A percentile compares a stretch with the other conserved stretches of the same genome.
phyloP scores from a whole-genome alignment of 441 rosid species.

The Populus hybrid region DNA sequence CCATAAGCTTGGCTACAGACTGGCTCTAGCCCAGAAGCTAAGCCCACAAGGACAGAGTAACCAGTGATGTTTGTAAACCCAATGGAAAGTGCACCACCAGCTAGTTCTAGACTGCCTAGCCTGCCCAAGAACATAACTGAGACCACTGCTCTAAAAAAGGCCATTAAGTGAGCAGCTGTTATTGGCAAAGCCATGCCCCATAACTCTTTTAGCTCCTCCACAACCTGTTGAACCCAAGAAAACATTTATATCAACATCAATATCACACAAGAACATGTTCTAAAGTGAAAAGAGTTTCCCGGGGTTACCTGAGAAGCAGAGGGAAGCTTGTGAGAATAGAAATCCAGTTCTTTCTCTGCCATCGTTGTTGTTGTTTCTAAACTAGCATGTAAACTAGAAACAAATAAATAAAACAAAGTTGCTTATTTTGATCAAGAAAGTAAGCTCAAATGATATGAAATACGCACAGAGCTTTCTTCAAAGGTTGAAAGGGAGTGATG shows the following conservation, averaged over 20 bases:
- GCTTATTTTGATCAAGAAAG: not conserved
- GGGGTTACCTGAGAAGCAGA: conserved; percentile 49
- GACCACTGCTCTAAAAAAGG: conserved; percentile 70
- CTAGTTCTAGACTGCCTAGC: conserved; percentile 87
- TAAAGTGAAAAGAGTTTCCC: not conserved
- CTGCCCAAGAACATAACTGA: conserved; percentile 88
- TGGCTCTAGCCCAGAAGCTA: conserved; percentile 95
- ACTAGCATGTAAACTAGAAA: conserved; percentile 6
- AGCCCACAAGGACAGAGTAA: conserved; percentile 85
- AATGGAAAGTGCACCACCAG: conserved; percentile 93
- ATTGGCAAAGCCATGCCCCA: conserved; percentile 88
- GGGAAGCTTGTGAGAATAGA: conserved; percentile 41
- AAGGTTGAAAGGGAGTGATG: not conserved
- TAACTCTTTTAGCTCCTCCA: conserved; percentile 76
- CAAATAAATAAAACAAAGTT: not conserved
- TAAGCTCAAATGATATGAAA: too few relatives aligned
- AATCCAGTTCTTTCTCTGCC: conserved; percentile 53
- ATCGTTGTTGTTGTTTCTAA: conserved; percentile 17
- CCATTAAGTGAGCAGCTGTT: conserved; percentile 82
- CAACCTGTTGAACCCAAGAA: conserved; percentile 36
- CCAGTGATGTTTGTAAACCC: conserved; percentile 98
- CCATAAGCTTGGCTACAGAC: conserved; percentile 97
- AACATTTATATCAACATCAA: conserved; percentile 5
- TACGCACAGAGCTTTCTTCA: not conserved
- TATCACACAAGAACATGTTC: not conserved